A percentile compares a stretch with the other conserved stretches of the same genome.
These are phyloP conservation scores for Pascua sp. DNA, from an alignment of 1,284 basidiomycete species.

Conservation along the genomic window DNA sequence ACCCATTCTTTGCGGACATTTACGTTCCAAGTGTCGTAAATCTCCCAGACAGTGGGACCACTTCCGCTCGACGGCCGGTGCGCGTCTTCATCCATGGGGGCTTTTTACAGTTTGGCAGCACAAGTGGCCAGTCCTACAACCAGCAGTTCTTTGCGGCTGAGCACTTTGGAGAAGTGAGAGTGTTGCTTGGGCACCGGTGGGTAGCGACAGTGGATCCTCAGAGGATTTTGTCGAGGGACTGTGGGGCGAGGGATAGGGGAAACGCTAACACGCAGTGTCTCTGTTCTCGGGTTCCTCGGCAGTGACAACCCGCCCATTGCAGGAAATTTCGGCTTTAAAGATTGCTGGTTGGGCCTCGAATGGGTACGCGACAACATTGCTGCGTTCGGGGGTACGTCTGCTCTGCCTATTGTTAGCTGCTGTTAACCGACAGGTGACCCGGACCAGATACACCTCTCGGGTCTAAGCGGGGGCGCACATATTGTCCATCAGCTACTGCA, in stretches of 20 bases:
- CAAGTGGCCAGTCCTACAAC: constrained; percentile 53
- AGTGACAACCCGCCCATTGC: constrained; percentile 57
- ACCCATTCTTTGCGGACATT: constrained; percentile 72
- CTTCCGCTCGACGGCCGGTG: constrained; percentile 63
- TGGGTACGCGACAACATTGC: constrained; percentile 62
- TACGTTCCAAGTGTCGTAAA: constrained; percentile 57
- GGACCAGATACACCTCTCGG: constrained; percentile 60
- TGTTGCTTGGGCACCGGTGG: constrained; percentile 43
- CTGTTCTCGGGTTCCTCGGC: constrained; percentile 69
- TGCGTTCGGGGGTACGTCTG: constrained; percentile 55
- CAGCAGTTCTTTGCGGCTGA: constrained; percentile 67
- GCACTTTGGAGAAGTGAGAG: constrained; percentile 63
- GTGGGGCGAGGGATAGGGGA: not conserved
- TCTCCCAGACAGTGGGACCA: constrained; percentile 44
- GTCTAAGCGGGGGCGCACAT: constrained; percentile 70
- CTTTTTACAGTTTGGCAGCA: constrained; percentile 71
- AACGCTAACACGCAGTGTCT: constrained; percentile 47
- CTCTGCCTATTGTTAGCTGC: not conserved
- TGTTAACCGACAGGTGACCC: constrained; percentile 20
- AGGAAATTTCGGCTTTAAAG: constrained; percentile 74
- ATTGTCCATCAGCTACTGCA: constrained; percentile 71
- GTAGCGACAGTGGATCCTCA: not conserved
- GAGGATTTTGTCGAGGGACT: no score
- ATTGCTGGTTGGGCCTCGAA: constrained; percentile 63
- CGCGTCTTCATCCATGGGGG: constrained; percentile 74